phyloP scores from a whole-genome alignment of 2,329 filamentous ascomycete species.

The Diaporthe humulicola region DNA sequence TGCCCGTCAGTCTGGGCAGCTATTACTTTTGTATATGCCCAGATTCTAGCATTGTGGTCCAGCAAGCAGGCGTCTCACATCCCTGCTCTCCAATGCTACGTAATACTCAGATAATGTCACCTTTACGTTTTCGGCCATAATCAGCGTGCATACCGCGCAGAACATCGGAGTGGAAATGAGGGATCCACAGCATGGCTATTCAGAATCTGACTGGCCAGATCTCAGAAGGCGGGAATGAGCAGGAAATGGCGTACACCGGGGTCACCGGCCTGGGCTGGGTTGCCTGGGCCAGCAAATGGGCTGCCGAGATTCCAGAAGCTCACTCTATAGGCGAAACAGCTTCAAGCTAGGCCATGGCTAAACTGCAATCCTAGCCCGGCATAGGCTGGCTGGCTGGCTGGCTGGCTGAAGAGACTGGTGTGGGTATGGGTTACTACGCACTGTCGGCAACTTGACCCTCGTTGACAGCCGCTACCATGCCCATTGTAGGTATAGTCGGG shows the following conservation, averaged over 20 bases:
- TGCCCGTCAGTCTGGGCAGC: background rate
- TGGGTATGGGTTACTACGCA: background rate
- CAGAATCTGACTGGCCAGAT: slow-evolving; percentile 7
- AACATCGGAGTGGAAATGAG: background rate
- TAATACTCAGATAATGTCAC: background rate
- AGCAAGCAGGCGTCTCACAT: background rate
- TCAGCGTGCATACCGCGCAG: background rate
- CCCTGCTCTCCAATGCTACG: slow-evolving; percentile 7
- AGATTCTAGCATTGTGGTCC: slow-evolving; percentile 2
- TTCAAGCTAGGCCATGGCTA: background rate
- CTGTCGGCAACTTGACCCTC: background rate
- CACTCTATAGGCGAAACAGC: slow-evolving; percentile 21
- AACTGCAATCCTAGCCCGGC: background rate
- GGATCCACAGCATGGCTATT: slow-evolving; percentile 8
- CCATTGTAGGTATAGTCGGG: slow-evolving; percentile 25
- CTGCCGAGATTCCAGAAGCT: slow-evolving; percentile 13
- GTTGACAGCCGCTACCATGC: slow-evolving; percentile 18
- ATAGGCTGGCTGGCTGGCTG: no score
- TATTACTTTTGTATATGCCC: background rate
- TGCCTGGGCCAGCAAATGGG: slow-evolving; percentile 19
- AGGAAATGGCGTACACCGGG: slow-evolving; percentile 18
- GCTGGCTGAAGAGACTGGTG: background rate
- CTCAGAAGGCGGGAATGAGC: slow-evolving; percentile 12
- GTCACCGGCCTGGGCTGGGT: background rate
- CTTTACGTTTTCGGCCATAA: background rate